A percentile compares a stretch with the other conserved stretches of the same genome.
Conservation (phyloP, 2,329 filamentous ascomycete species). For the Trichoderma citrinoviride region DNA sequence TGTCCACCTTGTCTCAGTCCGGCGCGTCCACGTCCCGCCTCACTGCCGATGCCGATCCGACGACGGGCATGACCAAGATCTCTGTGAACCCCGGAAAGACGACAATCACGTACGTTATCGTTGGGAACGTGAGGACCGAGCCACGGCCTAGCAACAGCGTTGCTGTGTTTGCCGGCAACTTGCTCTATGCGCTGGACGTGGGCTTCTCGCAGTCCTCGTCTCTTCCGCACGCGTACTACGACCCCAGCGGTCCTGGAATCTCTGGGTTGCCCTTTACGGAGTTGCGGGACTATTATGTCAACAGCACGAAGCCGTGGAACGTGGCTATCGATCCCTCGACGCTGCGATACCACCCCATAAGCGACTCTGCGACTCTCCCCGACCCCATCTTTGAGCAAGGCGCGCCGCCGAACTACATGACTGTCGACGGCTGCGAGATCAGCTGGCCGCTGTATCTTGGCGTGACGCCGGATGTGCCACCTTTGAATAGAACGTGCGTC, state of each 20-base stretch:
- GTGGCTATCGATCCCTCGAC: slow-evolving; percentile 32
- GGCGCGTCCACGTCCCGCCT: slow-evolving; percentile 16
- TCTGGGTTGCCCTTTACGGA: slow-evolving; percentile 27
- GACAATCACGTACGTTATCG: slow-evolving; percentile 25
- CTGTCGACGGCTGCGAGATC: slow-evolving; percentile 40
- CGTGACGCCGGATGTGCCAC: slow-evolving; percentile 33
- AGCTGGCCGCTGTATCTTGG: slow-evolving; percentile 32
- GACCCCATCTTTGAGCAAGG: slow-evolving; percentile 30
- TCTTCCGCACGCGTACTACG: slow-evolving; percentile 26
- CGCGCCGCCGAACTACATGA: slow-evolving; percentile 38
- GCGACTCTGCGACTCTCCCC: slow-evolving; percentile 30
- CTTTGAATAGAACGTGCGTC: slow-evolving; percentile 23
- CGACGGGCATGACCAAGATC: slow-evolving; percentile 28
- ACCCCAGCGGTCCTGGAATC: slow-evolving; percentile 24
- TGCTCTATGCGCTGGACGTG: slow-evolving; percentile 44
- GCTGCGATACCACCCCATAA: slow-evolving; percentile 28
- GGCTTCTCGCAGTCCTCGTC: slow-evolving; percentile 30
- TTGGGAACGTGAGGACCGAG: slow-evolving; percentile 26
- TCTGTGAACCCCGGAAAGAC: slow-evolving; percentile 24
- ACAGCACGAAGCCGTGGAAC: slow-evolving; percentile 33
- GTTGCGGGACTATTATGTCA: slow-evolving; percentile 35
- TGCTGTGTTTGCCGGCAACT: slow-evolving; percentile 42
- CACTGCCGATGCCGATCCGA: slow-evolving; percentile 9
- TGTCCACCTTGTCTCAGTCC: slow-evolving; percentile 13
- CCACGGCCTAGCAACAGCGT: slow-evolving; percentile 36